Evolutionary conservation across 306 rosid genomes (phyloP).

Genomic region (Trifolium repens): DNA sequence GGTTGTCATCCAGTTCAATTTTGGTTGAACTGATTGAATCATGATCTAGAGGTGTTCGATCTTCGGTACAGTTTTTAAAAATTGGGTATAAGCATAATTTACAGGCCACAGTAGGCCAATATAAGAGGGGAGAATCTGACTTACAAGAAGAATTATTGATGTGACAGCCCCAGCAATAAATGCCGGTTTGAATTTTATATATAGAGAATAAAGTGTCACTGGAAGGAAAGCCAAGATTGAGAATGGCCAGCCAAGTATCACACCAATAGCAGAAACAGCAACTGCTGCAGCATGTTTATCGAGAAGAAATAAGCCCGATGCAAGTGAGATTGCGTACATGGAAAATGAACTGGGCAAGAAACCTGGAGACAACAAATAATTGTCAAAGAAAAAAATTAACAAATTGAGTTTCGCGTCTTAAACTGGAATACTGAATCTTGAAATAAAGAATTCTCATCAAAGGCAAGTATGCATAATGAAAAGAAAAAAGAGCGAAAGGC

Average conservation of each 20-base stretch:
- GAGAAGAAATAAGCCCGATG: conserved; percentile 90
- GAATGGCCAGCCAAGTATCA: conserved; percentile 99
- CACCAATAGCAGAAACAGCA: conserved; percentile 82
- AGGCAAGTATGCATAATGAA: conserved; percentile 21
- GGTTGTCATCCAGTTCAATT: too few species aligned
- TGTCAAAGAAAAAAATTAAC: conserved; percentile 36
- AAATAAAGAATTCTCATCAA: neutral
- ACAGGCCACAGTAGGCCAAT: conserved; percentile 12
- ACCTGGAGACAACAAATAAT: conserved; percentile 57
- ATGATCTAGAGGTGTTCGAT: neutral
- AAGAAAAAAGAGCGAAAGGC: conserved; percentile 2
- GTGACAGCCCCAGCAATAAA: conserved; percentile 77
- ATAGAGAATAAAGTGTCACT: conserved; percentile 70
- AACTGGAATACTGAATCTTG: conserved; percentile 20
- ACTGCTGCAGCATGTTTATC: conserved; percentile 79
- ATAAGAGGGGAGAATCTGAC: conserved; percentile 35
- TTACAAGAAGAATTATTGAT: conserved; percentile 78
- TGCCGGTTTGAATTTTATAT: conserved; percentile 63
- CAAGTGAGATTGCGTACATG: conserved; percentile 91
- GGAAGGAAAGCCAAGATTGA: conserved; percentile 95
- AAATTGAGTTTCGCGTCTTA: neutral
- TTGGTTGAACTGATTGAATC: neutral
- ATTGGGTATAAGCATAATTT: conserved; percentile 15
- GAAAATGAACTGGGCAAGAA: conserved; percentile 99
- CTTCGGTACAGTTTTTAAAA: too few species aligned